Conservation (phyloP, 331 rosid genomes). For the Telfairia occidentalis region DNA sequence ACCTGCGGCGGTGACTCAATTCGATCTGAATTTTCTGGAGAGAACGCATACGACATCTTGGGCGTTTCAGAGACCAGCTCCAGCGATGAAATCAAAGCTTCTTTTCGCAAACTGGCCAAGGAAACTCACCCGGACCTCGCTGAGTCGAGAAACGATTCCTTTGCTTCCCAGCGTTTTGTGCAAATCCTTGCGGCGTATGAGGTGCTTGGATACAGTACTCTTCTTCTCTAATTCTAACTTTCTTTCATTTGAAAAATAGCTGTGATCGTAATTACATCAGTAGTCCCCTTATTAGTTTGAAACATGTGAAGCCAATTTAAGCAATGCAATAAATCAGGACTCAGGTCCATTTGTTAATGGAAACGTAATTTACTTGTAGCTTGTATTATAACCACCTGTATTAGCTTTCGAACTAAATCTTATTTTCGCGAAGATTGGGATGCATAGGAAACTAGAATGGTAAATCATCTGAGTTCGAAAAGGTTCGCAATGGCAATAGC, state of each 20-base stretch:
- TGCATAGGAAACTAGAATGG: not conserved
- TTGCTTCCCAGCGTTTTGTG: slow-evolving; percentile 55
- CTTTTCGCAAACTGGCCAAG: slow-evolving; percentile 88
- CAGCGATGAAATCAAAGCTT: slow-evolving; percentile 64
- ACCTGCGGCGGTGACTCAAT: slow-evolving; percentile 36
- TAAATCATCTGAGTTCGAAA: not conserved
- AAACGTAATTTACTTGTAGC: not conserved
- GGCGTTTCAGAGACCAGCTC: slow-evolving; percentile 69
- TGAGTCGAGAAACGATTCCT: slow-evolving; percentile 37
- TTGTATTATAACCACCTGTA: not conserved
- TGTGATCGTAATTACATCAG: not conserved
- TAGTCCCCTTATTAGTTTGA: not conserved
- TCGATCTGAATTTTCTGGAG: slow-evolving; percentile 31
- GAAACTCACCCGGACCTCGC: slow-evolving; percentile 91
- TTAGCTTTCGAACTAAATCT: not conserved
- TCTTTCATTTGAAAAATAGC: not conserved
- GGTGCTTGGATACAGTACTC: slow-evolving; percentile 22
- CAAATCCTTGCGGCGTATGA: slow-evolving; percentile 89
- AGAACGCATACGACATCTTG: slow-evolving; percentile 71
- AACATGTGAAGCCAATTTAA: not conserved
- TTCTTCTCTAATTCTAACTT: not conserved
- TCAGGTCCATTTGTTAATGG: not conserved
- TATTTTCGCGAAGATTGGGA: not conserved
- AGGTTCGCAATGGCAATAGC: not conserved
- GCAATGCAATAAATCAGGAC: not conserved